These are phyloP conservation scores for Mastigamoeba balamuthi DNA, from an alignment of 78 protist genomes.

Conservation along the genomic window DNA sequence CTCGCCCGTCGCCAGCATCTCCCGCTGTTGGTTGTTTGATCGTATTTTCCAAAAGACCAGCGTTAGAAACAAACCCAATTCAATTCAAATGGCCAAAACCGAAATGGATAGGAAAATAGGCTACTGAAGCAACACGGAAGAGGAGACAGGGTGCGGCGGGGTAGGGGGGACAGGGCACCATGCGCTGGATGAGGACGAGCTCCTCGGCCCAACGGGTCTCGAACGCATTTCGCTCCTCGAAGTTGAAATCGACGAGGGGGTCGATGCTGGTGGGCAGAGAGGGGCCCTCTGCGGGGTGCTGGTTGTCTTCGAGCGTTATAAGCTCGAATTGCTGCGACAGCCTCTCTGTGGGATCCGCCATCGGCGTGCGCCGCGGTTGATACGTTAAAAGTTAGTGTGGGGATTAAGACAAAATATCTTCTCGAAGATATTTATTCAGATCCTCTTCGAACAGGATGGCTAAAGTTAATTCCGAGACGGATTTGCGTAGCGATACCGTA, in stretches of 20 bases:
- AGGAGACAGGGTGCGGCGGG: not conserved
- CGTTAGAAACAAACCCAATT: not conserved
- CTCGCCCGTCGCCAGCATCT: slow-evolving; percentile 15
- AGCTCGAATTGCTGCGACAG: no score
- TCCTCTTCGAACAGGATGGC: no score
- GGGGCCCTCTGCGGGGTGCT: slow-evolving; percentile 22
- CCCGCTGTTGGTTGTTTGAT: no score
- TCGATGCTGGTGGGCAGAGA: slow-evolving; percentile 5
- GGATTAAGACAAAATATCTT: no score
- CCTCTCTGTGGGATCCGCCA: no score
- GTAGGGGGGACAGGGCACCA: slow-evolving; percentile 6
- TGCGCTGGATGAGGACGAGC: slow-evolving; percentile 12
- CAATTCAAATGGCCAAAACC: not conserved
- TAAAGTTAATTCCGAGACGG: no score
- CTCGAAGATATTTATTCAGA: no score
- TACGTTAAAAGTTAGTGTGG: no score
- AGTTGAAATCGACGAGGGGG: slow-evolving; percentile 4
- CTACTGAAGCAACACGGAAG: not conserved
- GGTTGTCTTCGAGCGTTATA: slow-evolving; percentile 51
- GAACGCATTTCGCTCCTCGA: slow-evolving; percentile 42
- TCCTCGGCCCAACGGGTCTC: slow-evolving; percentile 55
- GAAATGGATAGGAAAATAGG: not conserved
- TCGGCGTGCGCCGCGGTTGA: no score
- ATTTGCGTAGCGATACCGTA: no score
- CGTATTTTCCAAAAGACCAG: no score